These are phyloP conservation scores for Citrus sinensis DNA, from an alignment of 345 rosid species.

Conservation along the genomic window DNA sequence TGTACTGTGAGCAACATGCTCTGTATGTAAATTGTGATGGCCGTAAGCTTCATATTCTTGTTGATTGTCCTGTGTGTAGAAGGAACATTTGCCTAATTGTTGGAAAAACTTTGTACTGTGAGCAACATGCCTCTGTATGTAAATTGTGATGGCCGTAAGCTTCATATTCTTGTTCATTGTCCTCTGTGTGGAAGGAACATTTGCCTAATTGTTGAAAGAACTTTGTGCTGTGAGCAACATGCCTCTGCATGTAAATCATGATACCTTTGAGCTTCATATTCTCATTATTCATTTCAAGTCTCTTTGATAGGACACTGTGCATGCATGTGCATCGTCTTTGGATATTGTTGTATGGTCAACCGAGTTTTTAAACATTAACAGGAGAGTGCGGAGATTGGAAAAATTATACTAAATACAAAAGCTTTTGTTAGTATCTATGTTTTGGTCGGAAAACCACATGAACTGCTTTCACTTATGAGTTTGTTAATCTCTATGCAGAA, in stretches of 20 bases:
- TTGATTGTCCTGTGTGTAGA: background rate
- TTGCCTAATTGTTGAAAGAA: background rate
- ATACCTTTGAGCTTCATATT: too few species aligned
- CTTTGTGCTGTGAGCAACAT: background rate
- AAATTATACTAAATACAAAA: background rate
- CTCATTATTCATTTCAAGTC: too few species aligned
- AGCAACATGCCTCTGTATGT: background rate
- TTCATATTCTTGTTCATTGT: background rate
- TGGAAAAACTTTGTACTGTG: too few species aligned
- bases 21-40: background rate
- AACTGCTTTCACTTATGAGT: background rate
- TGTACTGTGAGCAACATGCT: background rate
- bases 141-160: background rate
- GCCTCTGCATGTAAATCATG: background rate
- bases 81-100: background rate
- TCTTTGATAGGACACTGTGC: background rate
- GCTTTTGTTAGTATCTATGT: background rate
- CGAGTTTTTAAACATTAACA: background rate
- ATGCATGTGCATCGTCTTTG: background rate
- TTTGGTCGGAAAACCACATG: background rate
- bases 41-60: background rate
- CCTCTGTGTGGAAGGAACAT: background rate
- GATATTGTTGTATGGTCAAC: background rate
- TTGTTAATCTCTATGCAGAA: slow-evolving; percentile 42
- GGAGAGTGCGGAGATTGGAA: background rate